Conservation (phyloP, 2,329 filamentous ascomycete genomes). For the Beauveria pseudobassiana region DNA sequence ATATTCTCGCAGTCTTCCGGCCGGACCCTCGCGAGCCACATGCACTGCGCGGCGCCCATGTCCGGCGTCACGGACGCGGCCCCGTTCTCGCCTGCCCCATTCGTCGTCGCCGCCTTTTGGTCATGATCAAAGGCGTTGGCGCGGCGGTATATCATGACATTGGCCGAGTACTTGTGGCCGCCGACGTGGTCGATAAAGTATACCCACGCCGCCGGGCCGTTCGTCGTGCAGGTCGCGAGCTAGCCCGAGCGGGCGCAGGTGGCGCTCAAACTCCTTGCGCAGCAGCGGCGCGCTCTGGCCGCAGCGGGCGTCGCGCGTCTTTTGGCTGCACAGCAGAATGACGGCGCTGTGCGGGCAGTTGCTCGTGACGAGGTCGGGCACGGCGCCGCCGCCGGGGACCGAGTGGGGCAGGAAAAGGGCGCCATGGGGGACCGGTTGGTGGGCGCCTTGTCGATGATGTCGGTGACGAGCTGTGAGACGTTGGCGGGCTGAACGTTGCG, state of each 20-base stretch:
- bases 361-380: constrained; percentile 14
- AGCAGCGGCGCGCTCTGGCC: constrained; percentile 88
- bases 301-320: constrained; percentile 89
- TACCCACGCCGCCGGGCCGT: constrained; percentile 82
- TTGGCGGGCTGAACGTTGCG: constrained; percentile 74
- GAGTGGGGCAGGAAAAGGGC: constrained; percentile 30
- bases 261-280: constrained; percentile 80
- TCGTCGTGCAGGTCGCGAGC: constrained; percentile 84
- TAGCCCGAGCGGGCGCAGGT: constrained; percentile 75
- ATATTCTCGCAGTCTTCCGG: constrained; percentile 93
- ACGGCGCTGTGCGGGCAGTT: constrained; percentile 73
- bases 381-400: constrained; percentile 17
- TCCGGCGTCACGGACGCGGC: constrained; percentile 23
- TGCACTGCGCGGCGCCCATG: constrained; percentile 72
- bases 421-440: constrained; percentile 63
- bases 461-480: constrained; percentile 62
- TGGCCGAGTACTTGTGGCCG: constrained; percentile 93
- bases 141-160: constrained; percentile 82
- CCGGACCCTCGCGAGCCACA: constrained; percentile 79
- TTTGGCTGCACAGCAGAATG: constrained; percentile 89
- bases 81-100: not conserved
- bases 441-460: constrained; percentile 62
- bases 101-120: constrained; percentile 16
- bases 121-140: constrained; percentile 50
- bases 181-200: constrained; percentile 97